Percentiles rank a stretch among this genome's conserved stretches.
phyloP scores from a whole-genome alignment of 495 filamentous ascomycete genomes.

The Aspergillus bertholletiae region DNA sequence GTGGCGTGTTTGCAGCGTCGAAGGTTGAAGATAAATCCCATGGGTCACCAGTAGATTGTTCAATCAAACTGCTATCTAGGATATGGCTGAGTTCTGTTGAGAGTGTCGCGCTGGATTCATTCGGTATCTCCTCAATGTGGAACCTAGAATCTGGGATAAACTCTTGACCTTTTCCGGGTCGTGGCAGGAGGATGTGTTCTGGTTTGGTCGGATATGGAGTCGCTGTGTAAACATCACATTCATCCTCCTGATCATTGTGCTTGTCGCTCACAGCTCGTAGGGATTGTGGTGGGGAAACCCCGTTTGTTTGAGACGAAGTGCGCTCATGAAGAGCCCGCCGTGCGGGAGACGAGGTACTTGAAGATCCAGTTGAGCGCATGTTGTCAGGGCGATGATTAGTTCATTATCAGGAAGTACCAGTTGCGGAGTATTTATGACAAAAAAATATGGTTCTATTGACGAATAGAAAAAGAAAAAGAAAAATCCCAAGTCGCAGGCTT shows the following conservation, averaged over 20 bases:
- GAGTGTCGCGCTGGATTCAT: conserved; percentile 16
- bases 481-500: conserved; percentile 1
- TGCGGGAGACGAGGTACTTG: conserved; percentile 29
- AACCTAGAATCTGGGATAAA: conserved; percentile 35
- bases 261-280: conserved; percentile 35
- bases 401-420: conserved; percentile 28
- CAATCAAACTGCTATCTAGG: conserved; percentile 27
- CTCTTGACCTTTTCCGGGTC: conserved; percentile 40
- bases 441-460: neutral
- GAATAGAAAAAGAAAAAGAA: conserved; percentile 3
- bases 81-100: conserved; percentile 28
- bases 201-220: conserved; percentile 52
- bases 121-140: conserved; percentile 20
- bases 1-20: conserved; percentile 37
- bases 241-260: conserved; percentile 28
- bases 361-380: conserved; percentile 29
- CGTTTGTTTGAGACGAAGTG: conserved; percentile 49
- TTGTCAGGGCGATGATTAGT: conserved; percentile 26
- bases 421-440: neutral
- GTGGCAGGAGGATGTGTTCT: conserved; percentile 47
- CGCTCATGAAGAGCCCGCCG: conserved; percentile 51
- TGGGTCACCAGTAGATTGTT: conserved; percentile 29
- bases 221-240: conserved; percentile 38
- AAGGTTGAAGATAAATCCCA: conserved; percentile 44
- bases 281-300: conserved; percentile 33